phyloP scores from a whole-genome alignment of 441 rosid genomes.

The Gossypium gossypioides region DNA sequence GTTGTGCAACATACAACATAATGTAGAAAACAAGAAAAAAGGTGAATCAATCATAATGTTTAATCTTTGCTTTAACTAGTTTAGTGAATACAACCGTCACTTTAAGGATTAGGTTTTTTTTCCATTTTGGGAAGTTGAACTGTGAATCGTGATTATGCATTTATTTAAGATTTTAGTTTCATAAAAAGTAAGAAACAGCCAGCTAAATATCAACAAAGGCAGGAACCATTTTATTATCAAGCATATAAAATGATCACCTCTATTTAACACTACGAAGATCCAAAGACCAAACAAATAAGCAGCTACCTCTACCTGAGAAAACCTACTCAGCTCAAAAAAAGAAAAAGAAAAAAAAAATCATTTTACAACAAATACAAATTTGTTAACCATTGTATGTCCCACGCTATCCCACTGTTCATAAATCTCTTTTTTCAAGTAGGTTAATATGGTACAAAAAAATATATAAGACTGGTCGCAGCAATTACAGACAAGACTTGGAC shows the following conservation, averaged over 20 bases:
- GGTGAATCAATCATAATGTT: not conserved
- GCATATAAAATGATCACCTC: not conserved
- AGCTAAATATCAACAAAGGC: not conserved
- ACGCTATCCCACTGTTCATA: not conserved
- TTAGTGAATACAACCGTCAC: not conserved
- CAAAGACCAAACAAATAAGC: not conserved
- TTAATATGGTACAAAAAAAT: not conserved
- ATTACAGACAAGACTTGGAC: not conserved
- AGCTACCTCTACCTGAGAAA: not conserved
- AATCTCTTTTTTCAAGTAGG: not conserved
- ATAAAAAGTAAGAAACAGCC: not conserved
- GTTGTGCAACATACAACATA: not conserved
- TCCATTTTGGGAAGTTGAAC: not conserved
- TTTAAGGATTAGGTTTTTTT: not conserved
- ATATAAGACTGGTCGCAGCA: not conserved
- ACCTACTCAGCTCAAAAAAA: not conserved
- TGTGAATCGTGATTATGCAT: not conserved
- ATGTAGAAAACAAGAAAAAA: not conserved
- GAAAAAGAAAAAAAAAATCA: not conserved
- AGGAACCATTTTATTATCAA: not conserved
- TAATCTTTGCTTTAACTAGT: not conserved
- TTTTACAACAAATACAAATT: not conserved
- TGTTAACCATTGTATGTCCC: slow-evolving; percentile 6
- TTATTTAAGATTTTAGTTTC: not conserved
- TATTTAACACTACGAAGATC: not conserved